Evolutionary conservation across 345 rosid genomes (phyloP), one percentile per base, ranked within the genome.

Genomic region (Syzygium aqueum): DNA sequence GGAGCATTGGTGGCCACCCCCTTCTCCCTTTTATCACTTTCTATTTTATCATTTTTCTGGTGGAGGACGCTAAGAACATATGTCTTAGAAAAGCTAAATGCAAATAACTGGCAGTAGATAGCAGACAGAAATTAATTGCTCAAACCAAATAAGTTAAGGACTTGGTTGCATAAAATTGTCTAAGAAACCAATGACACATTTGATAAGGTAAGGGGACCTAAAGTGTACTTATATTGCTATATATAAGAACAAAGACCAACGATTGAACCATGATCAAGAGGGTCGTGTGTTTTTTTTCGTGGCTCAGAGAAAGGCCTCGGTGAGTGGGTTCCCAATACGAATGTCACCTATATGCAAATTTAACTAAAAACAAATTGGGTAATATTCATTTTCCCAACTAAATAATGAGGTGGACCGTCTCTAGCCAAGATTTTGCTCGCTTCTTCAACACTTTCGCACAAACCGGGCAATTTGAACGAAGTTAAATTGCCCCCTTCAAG

Each of bases 281-380:
- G 28, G 11, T 4, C 2, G 0, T 57, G 63, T 14, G 10, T 11
- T 57, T 57, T 57, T 57, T 14, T 57, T 1, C 5, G 28, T 25
- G 0, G 25, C 25, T 57, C 15, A 11, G 11, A 25, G 63, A 25
- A 57, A 25, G 11, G 7, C 28, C 28, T 25, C 46, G 7, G 46
- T 43, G 46, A 43, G 46, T 6, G 46, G 6, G 46, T 43, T 43
- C 14, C 11, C 28, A 0, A 4, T 57, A 11, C 11, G 0, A 57
- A 11, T 14, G 25, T 11, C 63, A 25, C 63, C 6, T 57, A 23
- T 3, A n/a, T 12, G 25, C 15, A 25, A 25, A 57, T n/a, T 57
- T 57, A 57, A 57, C 63, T 25, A 0, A 23, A 57, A 25, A 57
- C 2, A 57, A 57, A 57, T 57, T 57, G 63, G 28, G 28, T 23